Evolutionary conservation across 257 asterid genomes (phyloP).

Genomic region (Rubia yunnanensis): DNA sequence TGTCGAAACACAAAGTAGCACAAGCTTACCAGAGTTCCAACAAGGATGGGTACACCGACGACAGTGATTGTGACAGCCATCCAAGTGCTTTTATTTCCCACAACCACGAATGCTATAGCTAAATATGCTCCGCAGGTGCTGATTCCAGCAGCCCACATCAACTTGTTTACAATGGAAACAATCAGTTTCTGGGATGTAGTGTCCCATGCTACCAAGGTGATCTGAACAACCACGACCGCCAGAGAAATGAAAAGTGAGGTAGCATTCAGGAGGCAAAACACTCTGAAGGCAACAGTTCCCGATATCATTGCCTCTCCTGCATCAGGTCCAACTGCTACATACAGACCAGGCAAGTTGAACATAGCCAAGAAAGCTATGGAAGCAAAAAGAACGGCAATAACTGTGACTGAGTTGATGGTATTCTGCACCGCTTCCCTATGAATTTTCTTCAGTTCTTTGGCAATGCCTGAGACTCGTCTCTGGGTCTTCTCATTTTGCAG

Average conservation of each 20-base stretch:
- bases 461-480: constrained; percentile 84
- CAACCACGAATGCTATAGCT: constrained; percentile 76
- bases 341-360: constrained; percentile 86
- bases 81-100: constrained; percentile 67
- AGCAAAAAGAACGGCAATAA: constrained; percentile 87
- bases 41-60: constrained; percentile 72
- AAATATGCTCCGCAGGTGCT: constrained; percentile 91
- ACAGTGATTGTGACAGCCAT: constrained; percentile 70
- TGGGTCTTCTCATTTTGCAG: constrained; percentile 84
- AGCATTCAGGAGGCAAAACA: constrained; percentile 72
- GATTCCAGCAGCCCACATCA: constrained; percentile 97
- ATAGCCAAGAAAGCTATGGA: constrained; percentile 87
- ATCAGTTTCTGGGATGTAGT: constrained; percentile 76
- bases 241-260: constrained; percentile 87
- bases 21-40: constrained; percentile 70
- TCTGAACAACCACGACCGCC: constrained; percentile 89
- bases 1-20: constrained; percentile 88
- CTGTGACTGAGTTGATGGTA: constrained; percentile 82
- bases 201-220: constrained; percentile 89
- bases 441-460: constrained; percentile 89
- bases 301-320: constrained; percentile 51
- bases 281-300: constrained; percentile 47
- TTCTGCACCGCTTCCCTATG: constrained; percentile 93
- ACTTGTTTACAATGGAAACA: constrained; percentile 79
- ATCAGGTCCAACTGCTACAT: constrained; percentile 36